Percentiles rank a stretch among this genome's conserved stretches.
These are phyloP conservation scores for Mortierella sp. DNA, from an alignment of 371 early-diverging fungal species.

Conservation along the genomic window DNA sequence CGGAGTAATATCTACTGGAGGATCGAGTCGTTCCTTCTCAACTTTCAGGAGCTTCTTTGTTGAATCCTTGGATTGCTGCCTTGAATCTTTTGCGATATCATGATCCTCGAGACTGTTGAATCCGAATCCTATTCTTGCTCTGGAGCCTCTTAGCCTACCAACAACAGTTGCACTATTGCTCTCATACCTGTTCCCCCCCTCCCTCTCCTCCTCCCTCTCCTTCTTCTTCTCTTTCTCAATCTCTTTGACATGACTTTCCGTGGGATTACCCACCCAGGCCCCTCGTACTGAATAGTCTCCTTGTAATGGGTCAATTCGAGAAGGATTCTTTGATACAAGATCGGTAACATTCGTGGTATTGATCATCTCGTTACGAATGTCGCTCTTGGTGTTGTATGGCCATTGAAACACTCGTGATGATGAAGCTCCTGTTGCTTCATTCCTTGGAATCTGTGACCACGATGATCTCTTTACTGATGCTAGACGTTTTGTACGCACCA, in stretches of 20 bases:
- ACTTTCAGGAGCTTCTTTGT: too few relatives aligned
- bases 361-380: not conserved
- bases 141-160: not conserved
- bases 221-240: not conserved
- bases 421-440: not conserved
- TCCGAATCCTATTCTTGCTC: slow-evolving; percentile 20
- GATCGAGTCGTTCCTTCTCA: not conserved
- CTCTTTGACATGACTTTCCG: not conserved
- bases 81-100: too few relatives aligned
- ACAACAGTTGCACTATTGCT: too few relatives aligned
- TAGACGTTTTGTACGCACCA: not conserved
- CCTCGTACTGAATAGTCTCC: not conserved
- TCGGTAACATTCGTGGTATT: not conserved
- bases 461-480: not conserved
- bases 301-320: not conserved
- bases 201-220: not conserved
- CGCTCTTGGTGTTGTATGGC: not conserved
- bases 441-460: not conserved
- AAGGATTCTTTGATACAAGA: not conserved
- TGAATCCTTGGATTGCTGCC: too few relatives aligned
- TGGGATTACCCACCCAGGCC: not conserved
- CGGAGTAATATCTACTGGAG: not conserved
- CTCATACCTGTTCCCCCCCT: too few relatives aligned
- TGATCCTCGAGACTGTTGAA: slow-evolving; percentile 19
- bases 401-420: not conserved